Base-by-base conservation (phyloP, 2,329 filamentous ascomycete genomes). In the Zymoseptoria ardabiliae region DNA sequence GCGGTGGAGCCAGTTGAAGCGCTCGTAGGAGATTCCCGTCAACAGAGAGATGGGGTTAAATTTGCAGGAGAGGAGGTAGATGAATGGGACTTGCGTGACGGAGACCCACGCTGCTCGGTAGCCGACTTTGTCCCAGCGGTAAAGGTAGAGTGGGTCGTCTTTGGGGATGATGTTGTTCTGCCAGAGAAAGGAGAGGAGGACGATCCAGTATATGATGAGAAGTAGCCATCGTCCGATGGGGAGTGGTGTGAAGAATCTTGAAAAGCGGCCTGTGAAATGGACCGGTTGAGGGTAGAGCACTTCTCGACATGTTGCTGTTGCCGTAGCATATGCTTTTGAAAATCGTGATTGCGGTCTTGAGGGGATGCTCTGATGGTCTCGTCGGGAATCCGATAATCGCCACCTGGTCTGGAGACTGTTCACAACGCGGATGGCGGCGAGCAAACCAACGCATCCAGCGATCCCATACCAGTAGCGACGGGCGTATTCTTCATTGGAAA, bases 91-190 rank as follows among this genome's bases (percentile, higher is more conserved):
- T 70, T 88, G 86, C 2, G 80, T 83, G 52, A 86, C 75, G 9
- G 83, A 81, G 23, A 87, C 78, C 85, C 86, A 88, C 19, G 84
- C 86, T 64, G 85, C 86, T 58, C 86, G 83, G 70, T 84, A 88
- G 5, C 82, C 86, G 58, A 88, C 82, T 61, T 84, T 83, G 70
- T 88, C 85, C 68, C 69, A 71, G 41, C 68, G 69, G 58, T 71
- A 72, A 9, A 63, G 61, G 56, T 71, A 70, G 59, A 69, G 65
- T 4, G 63, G 58, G 51, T 69, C 66, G 30, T 59, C 60, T 13
- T 58, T 58, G 11, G 61, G 61, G n/a, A 72, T 56, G 30, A 72
- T 70, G 1, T 65, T 66, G 53, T 67, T 63, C 52, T 60, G 67
- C 70, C 70, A 71, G 5, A 72, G 66, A 23, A 70, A 63, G 19